Evolutionary conservation across 2,329 filamentous ascomycete genomes (phyloP).

Genomic region (Beauveria sp.): DNA sequence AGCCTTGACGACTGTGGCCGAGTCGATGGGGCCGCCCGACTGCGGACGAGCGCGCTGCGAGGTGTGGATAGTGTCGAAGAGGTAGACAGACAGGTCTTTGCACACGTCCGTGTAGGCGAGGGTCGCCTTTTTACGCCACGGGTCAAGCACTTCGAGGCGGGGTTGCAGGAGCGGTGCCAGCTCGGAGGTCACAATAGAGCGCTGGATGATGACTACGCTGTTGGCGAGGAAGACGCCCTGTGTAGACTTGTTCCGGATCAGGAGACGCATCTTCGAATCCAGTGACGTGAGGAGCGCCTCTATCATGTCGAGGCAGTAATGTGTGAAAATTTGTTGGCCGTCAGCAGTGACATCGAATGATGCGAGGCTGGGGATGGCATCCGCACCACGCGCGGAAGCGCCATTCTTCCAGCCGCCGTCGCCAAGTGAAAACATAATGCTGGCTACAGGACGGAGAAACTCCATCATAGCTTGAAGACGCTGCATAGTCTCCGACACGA

Average conservation of each 20-base stretch:
- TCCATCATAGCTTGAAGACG: constrained; percentile 79
- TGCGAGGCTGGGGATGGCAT: constrained; percentile 61
- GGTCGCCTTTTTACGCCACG: constrained; percentile 81
- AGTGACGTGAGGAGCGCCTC: constrained; percentile 70
- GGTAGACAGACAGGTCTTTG: constrained; percentile 75
- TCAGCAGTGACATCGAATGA: constrained; percentile 86
- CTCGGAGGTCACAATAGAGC: constrained; percentile 75
- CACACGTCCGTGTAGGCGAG: constrained; percentile 77
- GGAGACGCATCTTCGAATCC: constrained; percentile 61
- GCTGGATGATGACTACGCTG: constrained; percentile 74
- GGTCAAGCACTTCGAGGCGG: constrained; percentile 61
- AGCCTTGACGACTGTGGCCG: constrained; percentile 73
- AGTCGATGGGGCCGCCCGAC: constrained; percentile 69
- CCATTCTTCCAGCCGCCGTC: constrained; percentile 77
- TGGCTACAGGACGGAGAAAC: constrained; percentile 78
- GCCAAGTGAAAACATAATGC: constrained; percentile 84
- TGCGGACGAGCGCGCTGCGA: constrained; percentile 61
- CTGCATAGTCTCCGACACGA: constrained; percentile 79
- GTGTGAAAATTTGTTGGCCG: constrained; percentile 76
- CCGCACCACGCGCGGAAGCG: constrained; percentile 47
- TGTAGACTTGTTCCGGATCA: constrained; percentile 70
- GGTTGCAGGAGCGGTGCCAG: constrained; percentile 63
- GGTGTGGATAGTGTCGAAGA: constrained; percentile 90
- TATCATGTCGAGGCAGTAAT: constrained; percentile 85
- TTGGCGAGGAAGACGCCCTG: constrained; percentile 90